A percentile compares a stretch with the other conserved stretches of the same genome.
These are phyloP conservation scores for Pleurotus ostreatus DNA, from an alignment of 768 basidiomycete genomes.

Conservation along the genomic window DNA sequence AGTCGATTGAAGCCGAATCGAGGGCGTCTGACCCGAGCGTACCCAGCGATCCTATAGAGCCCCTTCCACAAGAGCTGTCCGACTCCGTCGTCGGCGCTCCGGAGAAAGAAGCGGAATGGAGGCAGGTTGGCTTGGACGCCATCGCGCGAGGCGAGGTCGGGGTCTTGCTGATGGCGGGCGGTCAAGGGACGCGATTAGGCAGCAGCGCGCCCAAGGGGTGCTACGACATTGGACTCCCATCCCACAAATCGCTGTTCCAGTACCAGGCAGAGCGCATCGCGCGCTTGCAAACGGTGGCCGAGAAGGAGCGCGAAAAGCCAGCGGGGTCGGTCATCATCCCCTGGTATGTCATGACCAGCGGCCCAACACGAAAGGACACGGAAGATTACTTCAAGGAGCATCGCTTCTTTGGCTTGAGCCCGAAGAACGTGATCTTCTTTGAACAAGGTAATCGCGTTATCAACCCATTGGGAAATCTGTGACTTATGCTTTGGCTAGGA, in stretches of 20 bases:
- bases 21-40: constrained; percentile 28
- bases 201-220: constrained; percentile 94
- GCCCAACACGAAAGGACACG: constrained; percentile 86
- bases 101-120: constrained; percentile 68
- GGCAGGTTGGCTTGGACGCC: constrained; percentile 72
- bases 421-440: constrained; percentile 85
- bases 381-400: constrained; percentile 79
- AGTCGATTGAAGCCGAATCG: constrained; percentile 64
- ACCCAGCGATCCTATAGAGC: constrained; percentile 55
- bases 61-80: constrained; percentile 74
- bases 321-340: constrained; percentile 70
- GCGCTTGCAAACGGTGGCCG: constrained; percentile 76
- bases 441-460: constrained; percentile 74
- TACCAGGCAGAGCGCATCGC: constrained; percentile 96
- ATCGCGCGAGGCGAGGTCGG: constrained; percentile 81
- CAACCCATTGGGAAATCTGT: constrained; percentile 5
- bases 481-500: constrained; percentile 44
- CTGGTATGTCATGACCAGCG: constrained; percentile 99
- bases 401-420: constrained; percentile 75
- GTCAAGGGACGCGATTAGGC: constrained; percentile 93
- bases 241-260: constrained; percentile 92
- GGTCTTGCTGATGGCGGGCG: constrained; percentile 97
- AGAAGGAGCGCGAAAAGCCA: constrained; percentile 45
- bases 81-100: constrained; percentile 52
- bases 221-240: constrained; percentile 94